A percentile compares a stretch with the other conserved stretches of the same genome.
These are phyloP conservation scores for Pleurotus tuoliensis DNA, from an alignment of 768 basidiomycete species.

Conservation along the genomic window DNA sequence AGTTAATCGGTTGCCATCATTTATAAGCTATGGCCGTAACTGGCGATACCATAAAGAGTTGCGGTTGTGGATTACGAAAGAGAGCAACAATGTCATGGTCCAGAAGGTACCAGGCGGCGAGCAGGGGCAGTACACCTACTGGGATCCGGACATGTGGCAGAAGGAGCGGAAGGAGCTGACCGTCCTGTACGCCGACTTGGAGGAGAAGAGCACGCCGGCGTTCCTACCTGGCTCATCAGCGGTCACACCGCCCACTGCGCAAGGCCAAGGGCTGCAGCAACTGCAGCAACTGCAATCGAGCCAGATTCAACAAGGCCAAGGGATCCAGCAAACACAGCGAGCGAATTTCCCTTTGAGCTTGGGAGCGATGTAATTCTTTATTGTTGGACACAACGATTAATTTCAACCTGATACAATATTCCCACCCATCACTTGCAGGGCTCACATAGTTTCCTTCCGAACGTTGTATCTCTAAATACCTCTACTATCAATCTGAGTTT, in stretches of 20 bases:
- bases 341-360: conserved; percentile 51
- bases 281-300: conserved; percentile 22
- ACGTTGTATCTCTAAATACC: conserved; percentile 17
- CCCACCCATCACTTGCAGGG: conserved; percentile 6
- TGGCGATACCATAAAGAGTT: conserved; percentile 97
- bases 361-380: conserved; percentile 38
- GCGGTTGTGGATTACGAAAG: conserved; percentile 82
- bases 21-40: conserved; percentile 79
- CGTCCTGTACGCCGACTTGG: conserved; percentile 69
- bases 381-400: conserved; percentile 13
- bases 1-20: background rate
- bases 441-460: conserved; percentile 3
- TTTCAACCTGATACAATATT: conserved; percentile 6
- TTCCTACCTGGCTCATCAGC: conserved; percentile 39
- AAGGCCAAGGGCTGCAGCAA: conserved; percentile 30
- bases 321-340: conserved; percentile 32
- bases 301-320: conserved; percentile 25
- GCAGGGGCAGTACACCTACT: conserved; percentile 86
- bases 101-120: conserved; percentile 80
- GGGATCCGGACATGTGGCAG: conserved; percentile 78
- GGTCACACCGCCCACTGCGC: conserved; percentile 33
- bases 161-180: conserved; percentile 78
- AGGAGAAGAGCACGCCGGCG: conserved; percentile 66
- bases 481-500: conserved; percentile 1
- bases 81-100: conserved; percentile 72